These are phyloP conservation scores for Blyttiomyces sp. DNA, from an alignment of 371 early-diverging fungal species.

Conservation along the genomic window DNA sequence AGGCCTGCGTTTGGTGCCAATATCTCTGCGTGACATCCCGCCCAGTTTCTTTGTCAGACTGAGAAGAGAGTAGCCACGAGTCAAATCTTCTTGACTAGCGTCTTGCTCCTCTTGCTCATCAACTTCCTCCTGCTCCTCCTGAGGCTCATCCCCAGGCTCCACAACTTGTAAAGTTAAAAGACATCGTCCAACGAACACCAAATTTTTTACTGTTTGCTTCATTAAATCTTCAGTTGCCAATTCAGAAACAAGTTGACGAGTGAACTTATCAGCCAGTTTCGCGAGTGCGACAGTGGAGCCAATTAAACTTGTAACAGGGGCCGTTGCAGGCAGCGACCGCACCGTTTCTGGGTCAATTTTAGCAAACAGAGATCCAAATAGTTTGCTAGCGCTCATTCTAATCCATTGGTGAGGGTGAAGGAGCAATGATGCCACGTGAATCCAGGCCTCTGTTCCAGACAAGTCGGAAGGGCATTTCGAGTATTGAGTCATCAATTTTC, in stretches of 20 bases:
- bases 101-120: conserved; percentile 45
- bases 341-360: conserved; percentile 30
- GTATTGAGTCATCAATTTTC: conserved; percentile 58
- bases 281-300: too few species aligned
- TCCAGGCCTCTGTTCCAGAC: conserved; percentile 55
- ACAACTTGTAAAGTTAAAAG: conserved; percentile 37
- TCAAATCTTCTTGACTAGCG: conserved; percentile 24
- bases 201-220: conserved; percentile 87
- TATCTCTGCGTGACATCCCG: conserved; percentile 62
- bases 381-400: conserved; percentile 63
- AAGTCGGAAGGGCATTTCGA: too few species aligned
- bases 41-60: conserved; percentile 67
- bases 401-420: conserved; percentile 86
- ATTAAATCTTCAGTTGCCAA: conserved; percentile 74
- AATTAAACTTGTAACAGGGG: too few species aligned
- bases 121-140: conserved; percentile 17
- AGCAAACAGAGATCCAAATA: conserved; percentile 77
- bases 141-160: conserved; percentile 10
- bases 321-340: too few species aligned
- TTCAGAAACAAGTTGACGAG: conserved; percentile 63
- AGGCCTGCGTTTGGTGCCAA: conserved; percentile 43
- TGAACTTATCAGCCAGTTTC: conserved; percentile 38
- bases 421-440: conserved; percentile 14
- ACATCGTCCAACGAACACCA: conserved; percentile 84
- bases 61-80: conserved; percentile 49